Percentiles rank a stretch among this genome's conserved stretches.
Conservation (phyloP, 768 basidiomycete species). For the Cubamyces lactineus region DNA sequence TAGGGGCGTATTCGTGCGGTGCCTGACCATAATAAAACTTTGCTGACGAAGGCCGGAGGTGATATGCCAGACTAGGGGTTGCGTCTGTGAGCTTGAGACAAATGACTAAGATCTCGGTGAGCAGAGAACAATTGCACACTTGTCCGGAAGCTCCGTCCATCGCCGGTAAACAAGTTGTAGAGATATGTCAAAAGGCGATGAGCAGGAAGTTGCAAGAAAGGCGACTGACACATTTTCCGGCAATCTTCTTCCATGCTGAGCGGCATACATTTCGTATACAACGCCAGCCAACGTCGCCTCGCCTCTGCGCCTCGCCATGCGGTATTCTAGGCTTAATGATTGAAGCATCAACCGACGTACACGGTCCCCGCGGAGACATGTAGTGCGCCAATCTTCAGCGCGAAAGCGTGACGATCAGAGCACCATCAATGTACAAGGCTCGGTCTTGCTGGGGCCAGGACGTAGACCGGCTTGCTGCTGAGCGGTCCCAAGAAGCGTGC, state of each 20-base stretch:
- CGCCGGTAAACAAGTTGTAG: too few species aligned
- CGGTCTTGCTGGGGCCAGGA: not conserved
- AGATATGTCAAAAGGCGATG: too few species aligned
- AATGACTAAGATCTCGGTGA: not conserved
- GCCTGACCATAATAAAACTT: not conserved
- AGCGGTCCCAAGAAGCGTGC: not conserved
- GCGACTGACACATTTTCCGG: too few species aligned
- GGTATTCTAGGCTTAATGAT: too few species aligned
- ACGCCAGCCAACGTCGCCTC: not conserved
- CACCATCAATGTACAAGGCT: slow-evolving; percentile 1
- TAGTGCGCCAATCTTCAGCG: not conserved
- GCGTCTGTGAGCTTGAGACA: not conserved
- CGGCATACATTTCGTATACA: too few species aligned
- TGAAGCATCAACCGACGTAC: not conserved
- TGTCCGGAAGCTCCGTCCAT: too few species aligned
- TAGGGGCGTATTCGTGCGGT: not conserved
- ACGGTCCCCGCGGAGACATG: slow-evolving; percentile 6
- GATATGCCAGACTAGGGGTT: not conserved
- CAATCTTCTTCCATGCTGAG: too few species aligned
- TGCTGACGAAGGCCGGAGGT: not conserved
- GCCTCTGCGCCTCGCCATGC: too few species aligned
- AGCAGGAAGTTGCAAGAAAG: too few species aligned
- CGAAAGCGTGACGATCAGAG: not conserved
- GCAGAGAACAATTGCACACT: too few species aligned
- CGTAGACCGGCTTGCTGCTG: slow-evolving; percentile 1